Base-by-base conservation (phyloP, 106 monocot species). In the Alisma plantagoaquatica region DNA sequence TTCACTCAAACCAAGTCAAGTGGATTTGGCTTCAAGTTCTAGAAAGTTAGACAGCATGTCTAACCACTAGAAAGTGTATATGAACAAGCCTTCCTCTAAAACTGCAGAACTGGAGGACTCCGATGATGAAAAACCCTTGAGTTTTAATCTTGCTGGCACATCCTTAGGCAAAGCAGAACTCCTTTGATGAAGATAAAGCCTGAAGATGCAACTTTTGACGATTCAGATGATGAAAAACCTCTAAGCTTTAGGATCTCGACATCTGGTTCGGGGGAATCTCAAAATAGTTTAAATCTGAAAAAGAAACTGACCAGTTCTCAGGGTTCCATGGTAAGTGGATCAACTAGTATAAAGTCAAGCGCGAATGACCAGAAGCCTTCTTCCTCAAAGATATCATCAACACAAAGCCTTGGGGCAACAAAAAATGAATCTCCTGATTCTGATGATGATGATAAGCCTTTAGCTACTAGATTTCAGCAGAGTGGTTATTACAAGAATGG, bases 381-480 rank as follows among this genome's bases (percentile, higher is more conserved):
- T 43, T 43, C 43, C 29, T 44, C 58, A 17, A 58, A 58, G 26
- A 7, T 29, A 3, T 27, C 27, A 21, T 6, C 50, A 29, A 77
- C 74, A 58, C 10, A 53, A 29, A 23, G 11, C 43, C 43, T 8
- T 51, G 67, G 59, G 46, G 17, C 65, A 41, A 50, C 73, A 59
- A 29, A n/a, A 23, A 80, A 70, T 43, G 67, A 56, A 35, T 12
- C 16, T 33, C 56, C 27, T 30, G 31, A 60, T 9, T 76, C 70
- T 23, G 23, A 62, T 57, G 70, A 60, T n/a, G n/a, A n/a, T 20
- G 43, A 79, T 54, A 85, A 79, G 46, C 53, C 70, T 54, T 57
- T 58, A 33, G 25, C 49, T 49, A 33, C 46, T 56, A 81, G 57
- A 38, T 45, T 41, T 49, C 49, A 68, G 53, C 57, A 51, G 71